A percentile compares a stretch with the other conserved stretches of the same genome.
Evolutionary conservation across 768 basidiomycete species (phyloP).

Genomic region (Amanita thiersii): DNA sequence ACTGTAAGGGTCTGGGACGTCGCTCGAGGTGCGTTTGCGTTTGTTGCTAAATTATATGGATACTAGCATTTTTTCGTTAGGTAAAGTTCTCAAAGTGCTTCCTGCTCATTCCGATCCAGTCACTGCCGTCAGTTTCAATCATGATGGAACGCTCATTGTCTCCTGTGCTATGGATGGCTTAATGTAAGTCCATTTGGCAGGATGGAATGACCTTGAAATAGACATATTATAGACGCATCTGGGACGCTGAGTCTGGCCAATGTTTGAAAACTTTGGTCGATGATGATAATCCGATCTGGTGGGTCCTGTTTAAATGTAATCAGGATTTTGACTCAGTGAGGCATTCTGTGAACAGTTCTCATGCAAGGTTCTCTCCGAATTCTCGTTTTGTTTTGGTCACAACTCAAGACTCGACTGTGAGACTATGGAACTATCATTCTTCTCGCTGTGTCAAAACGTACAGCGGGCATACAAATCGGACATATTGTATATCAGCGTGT

Average conservation of each 20-base stretch:
- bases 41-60: background rate
- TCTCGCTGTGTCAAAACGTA: slow-evolving; percentile 92
- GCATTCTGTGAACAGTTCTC: slow-evolving; percentile 45
- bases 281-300: slow-evolving; percentile 94
- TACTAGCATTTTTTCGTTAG: slow-evolving; percentile 27
- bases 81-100: slow-evolving; percentile 75
- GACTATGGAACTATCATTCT: slow-evolving; percentile 90
- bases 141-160: slow-evolving; percentile 90
- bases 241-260: slow-evolving; percentile 96
- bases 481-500: slow-evolving; percentile 69
- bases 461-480: slow-evolving; percentile 77
- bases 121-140: slow-evolving; percentile 88
- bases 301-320: slow-evolving; percentile 11
- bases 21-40: slow-evolving; percentile 55
- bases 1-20: slow-evolving; percentile 97
- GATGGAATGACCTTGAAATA: background rate
- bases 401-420: slow-evolving; percentile 91
- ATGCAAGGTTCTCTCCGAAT: slow-evolving; percentile 89
- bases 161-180: slow-evolving; percentile 96
- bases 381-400: slow-evolving; percentile 83
- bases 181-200: slow-evolving; percentile 53
- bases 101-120: slow-evolving; percentile 98
- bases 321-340: slow-evolving; percentile 1
- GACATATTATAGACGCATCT: slow-evolving; percentile 64
- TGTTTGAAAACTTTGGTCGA: slow-evolving; percentile 96